phyloP scores from a whole-genome alignment of 1,284 basidiomycete species.

The Boletus sp. region DNA sequence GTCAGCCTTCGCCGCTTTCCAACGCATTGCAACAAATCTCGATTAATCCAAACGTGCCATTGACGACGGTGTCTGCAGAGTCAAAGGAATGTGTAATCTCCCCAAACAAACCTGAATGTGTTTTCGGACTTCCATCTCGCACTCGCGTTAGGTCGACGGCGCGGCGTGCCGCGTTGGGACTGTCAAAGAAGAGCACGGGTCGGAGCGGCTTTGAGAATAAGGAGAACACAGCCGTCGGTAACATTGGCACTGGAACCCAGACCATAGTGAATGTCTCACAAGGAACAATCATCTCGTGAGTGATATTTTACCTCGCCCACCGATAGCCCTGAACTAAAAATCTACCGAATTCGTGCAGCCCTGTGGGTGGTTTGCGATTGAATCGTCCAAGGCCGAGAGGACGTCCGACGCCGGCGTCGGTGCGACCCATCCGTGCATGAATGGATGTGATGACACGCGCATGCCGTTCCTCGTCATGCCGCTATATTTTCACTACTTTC shows the following conservation, averaged over 20 bases:
- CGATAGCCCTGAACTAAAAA: background rate
- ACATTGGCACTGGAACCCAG: slow-evolving; percentile 2
- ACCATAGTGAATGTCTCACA: slow-evolving; percentile 29
- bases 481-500: background rate
- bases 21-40: slow-evolving; percentile 25
- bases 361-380: slow-evolving; percentile 57
- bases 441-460: background rate
- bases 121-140: slow-evolving; percentile 42
- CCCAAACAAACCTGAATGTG: slow-evolving; percentile 33
- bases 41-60: slow-evolving; percentile 24
- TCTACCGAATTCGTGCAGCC: slow-evolving; percentile 35
- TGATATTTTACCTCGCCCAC: slow-evolving; percentile 13
- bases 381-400: slow-evolving; percentile 50
- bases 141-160: slow-evolving; percentile 52
- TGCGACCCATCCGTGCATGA: slow-evolving; percentile 27
- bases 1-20: slow-evolving; percentile 10
- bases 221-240: slow-evolving; percentile 40
- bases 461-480: background rate
- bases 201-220: slow-evolving; percentile 46
- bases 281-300: slow-evolving; percentile 53
- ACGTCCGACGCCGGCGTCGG: slow-evolving; percentile 24
- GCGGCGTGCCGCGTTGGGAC: slow-evolving; percentile 55
- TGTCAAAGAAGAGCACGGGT: slow-evolving; percentile 53
- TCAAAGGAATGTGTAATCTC: slow-evolving; percentile 11
- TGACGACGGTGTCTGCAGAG: background rate